phyloP scores from a whole-genome alignment of 768 basidiomycete species.

The Mycena vulgaris region DNA sequence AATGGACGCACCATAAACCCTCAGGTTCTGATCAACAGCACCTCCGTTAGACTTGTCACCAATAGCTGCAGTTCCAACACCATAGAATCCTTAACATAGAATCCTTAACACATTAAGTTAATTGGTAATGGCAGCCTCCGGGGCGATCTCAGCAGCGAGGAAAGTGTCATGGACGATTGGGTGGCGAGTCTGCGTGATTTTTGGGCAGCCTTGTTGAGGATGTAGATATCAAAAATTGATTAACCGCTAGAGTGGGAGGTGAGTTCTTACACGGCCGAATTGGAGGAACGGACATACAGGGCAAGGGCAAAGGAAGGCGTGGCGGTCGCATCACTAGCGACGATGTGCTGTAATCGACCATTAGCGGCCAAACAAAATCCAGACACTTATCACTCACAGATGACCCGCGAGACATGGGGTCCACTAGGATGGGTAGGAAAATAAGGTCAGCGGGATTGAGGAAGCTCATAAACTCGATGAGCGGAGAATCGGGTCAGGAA shows the following conservation, averaged over 20 bases:
- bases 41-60: no score
- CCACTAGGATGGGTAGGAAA: no score
- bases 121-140: not conserved
- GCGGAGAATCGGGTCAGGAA: no score
- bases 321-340: not conserved
- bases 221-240: no score
- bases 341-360: constrained; percentile 5
- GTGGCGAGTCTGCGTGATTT: no score
- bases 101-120: not conserved
- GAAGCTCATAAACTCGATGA: constrained; percentile 14
- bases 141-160: not conserved
- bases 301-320: constrained; percentile 5
- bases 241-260: no score
- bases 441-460: constrained; percentile 6
- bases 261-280: no score
- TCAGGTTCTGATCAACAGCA: no score
- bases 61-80: constrained; percentile 10
- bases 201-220: no score
- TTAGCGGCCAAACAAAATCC: not conserved
- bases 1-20: no score
- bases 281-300: constrained; percentile 6
- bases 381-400: not conserved
- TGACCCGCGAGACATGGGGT: constrained; percentile 16
- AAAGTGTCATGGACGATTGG: no score
- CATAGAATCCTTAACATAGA: no score